Conservation (phyloP, 2,329 filamentous ascomycete species). For the Hypoxylon sp. region DNA sequence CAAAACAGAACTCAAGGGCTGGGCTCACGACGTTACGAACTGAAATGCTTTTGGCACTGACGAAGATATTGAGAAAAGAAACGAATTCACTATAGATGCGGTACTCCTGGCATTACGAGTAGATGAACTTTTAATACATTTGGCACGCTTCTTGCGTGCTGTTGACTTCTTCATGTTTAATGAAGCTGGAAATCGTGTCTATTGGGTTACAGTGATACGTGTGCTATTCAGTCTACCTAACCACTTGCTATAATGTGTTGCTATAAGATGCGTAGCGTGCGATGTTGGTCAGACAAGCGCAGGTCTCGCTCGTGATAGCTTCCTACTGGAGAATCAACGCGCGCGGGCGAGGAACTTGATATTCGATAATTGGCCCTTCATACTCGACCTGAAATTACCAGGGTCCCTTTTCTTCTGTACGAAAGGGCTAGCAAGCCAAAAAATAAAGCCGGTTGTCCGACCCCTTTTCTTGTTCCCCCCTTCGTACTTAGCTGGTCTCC, state of each 20-base stretch:
- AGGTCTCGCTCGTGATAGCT: not conserved
- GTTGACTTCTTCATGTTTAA: not conserved
- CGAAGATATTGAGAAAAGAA: not conserved
- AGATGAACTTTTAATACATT: conserved; percentile 11
- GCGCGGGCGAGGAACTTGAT: conserved; percentile 4
- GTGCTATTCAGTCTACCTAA: too few relatives aligned
- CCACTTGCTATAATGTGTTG: not conserved
- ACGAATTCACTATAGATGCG: not conserved
- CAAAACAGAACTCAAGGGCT: not conserved
- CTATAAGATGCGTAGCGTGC: not conserved
- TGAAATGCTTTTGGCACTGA: conserved; percentile 10
- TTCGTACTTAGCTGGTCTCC: not conserved
- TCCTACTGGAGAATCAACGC: too few relatives aligned
- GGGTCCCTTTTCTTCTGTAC: not conserved
- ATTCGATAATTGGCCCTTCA: conserved; percentile 21
- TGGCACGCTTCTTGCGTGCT: conserved; percentile 9
- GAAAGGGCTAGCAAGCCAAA: not conserved
- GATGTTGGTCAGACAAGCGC: too few relatives aligned
- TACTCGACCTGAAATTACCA: conserved; percentile 3
- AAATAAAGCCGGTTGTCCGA: too few relatives aligned
- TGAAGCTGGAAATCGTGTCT: too few relatives aligned
- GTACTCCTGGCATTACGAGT: conserved; percentile 9
- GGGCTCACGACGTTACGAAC: conserved; percentile 20
- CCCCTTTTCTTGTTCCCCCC: not conserved
- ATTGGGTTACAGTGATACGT: too few relatives aligned